Base-by-base conservation (phyloP, 768 basidiomycete species). In the Russula earlei region DNA sequence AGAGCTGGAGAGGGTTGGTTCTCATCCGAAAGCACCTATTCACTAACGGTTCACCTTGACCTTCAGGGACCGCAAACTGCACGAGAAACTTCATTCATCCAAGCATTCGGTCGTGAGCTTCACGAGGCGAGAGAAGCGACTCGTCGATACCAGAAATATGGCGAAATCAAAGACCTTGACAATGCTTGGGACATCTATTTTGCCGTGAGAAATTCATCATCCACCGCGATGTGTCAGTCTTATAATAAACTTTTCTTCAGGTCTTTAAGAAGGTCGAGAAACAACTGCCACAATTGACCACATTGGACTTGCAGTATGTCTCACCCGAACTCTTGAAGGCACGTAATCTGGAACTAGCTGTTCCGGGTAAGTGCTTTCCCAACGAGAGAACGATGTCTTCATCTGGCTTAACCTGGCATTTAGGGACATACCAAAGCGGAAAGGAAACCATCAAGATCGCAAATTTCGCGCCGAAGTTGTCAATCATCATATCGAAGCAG, bases 141-240 rank as follows among this genome's bases (percentile, higher is more conserved):
- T 62, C 79, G 84, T 48, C 80, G 90, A 48, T 99, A 87, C 74
- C 84, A 86, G 40, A 77, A 80, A 20, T 89, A 88, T 65, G 89
- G 89, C 24, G 94, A 99, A 67, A 78, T 82, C 54, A 83, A 81
- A 48, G 92, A 97, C 66, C 73, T 99, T 45, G 96, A 98, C 67
- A 91, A 88, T 66, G 96, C 96, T 31, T 99, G 96, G 96, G 96
- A 98, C 65, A 93, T 97, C 25, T 99, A 99, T 70, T 99, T 97
- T 65, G 83, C 82, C 46, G 92, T 91, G 66, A 60, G 84, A 69
- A 24, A 14, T 15, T 17, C 5, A 9, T 8, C 14, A 31, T 22
- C 10, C 9, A 20, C 4, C 36, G 9, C 12, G 17, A 20, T 49
- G 51, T 36, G 19, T 12, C 27, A 42, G 7, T 10, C 14, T 36